phyloP scores from a whole-genome alignment of 768 basidiomycete genomes.

The Fistulinella prunicolor region DNA sequence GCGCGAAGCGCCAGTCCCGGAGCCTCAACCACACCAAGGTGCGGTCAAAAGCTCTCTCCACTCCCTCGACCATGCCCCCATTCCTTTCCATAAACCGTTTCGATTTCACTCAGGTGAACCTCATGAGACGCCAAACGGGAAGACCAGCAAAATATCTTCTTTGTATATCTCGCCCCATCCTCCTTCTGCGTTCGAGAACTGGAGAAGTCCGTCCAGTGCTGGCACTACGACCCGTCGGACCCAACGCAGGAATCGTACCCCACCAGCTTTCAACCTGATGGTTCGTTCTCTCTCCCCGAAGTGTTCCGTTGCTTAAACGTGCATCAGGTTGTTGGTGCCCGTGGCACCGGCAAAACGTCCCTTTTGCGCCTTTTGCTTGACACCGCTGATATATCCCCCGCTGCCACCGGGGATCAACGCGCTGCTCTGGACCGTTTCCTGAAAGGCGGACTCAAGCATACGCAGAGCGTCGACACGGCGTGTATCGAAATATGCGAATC shows the following conservation, averaged over 20 bases:
- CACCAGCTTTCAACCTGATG: constrained; percentile 87
- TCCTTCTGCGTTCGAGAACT: constrained; percentile 61
- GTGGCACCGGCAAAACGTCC: constrained; percentile 84
- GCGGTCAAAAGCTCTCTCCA: constrained; percentile 68
- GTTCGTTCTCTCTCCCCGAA: constrained; percentile 36
- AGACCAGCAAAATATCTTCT: constrained; percentile 58
- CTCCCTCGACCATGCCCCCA: constrained; percentile 48
- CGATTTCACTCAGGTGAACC: constrained; percentile 43
- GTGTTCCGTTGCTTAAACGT: constrained; percentile 2
- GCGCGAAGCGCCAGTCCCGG: constrained; percentile 39
- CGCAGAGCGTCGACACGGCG: constrained; percentile 61
- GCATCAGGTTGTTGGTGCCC: constrained; percentile 69
- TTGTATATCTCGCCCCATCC: constrained; percentile 61
- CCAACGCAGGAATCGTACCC: constrained; percentile 61
- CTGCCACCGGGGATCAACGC: constrained; percentile 72
- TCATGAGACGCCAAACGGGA: constrained; percentile 19
- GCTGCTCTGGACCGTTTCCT: constrained; percentile 63
- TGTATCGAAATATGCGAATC: constrained; percentile 83
- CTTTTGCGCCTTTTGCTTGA: constrained; percentile 76
- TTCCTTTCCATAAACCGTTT: constrained; percentile 85
- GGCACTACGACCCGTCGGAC: constrained; percentile 47
- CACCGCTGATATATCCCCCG: constrained; percentile 78
- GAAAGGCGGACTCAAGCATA: constrained; percentile 56
- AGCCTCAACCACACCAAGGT: constrained; percentile 52
- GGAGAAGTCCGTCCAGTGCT: constrained; percentile 38